Evolutionary conservation across 768 basidiomycete genomes (phyloP), one percentile per base, ranked within the genome.

Genomic region (Suillus placidus): DNA sequence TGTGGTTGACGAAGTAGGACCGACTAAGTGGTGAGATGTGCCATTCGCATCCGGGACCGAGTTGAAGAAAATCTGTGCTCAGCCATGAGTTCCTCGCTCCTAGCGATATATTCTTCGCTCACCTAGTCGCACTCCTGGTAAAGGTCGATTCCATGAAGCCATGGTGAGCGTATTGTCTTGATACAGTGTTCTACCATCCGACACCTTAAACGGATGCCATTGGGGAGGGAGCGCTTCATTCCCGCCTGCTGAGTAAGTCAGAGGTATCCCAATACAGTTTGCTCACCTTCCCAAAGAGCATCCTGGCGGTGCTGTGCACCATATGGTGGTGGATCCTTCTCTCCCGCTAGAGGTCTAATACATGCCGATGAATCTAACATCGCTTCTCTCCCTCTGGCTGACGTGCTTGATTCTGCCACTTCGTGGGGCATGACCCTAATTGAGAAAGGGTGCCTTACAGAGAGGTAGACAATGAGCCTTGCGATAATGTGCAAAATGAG

Each of bases 1-100:
- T 57, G 37, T 38, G 56, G 7, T 57, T 57, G 35, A 57, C 56
- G 14, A 57, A 57, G 34, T 57, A 57, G 14, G 56, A 57, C 56
- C 37, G 56, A 38, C 56, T 37, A 2, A 26, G 37, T 26, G 56
- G 56, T 38, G 56, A 57, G 56, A 57, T 38, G 12, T 57, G 37
- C 56, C 56, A 57, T 57, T 57, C 56, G 35, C 37, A 32, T 52
- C 23, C 58, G 63, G 20, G 47, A 64, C 1, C 47, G 13, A 26
- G 47, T 2, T 23, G 0, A 13, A 8, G n/a, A 13, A 6, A 0
- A 40, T 40, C 57, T 58, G 7, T 40, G 16, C 4, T 58, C 1
- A 1, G 4, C 8, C 16, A 26, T 40, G 8, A 58, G 38, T 58
- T 4, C 23, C 14, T 18, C 16, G 5, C 23, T 26, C 23, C 4